These are phyloP conservation scores for Aspergillus jensenii DNA, from an alignment of 2,329 filamentous ascomycete genomes.

Conservation along the genomic window DNA sequence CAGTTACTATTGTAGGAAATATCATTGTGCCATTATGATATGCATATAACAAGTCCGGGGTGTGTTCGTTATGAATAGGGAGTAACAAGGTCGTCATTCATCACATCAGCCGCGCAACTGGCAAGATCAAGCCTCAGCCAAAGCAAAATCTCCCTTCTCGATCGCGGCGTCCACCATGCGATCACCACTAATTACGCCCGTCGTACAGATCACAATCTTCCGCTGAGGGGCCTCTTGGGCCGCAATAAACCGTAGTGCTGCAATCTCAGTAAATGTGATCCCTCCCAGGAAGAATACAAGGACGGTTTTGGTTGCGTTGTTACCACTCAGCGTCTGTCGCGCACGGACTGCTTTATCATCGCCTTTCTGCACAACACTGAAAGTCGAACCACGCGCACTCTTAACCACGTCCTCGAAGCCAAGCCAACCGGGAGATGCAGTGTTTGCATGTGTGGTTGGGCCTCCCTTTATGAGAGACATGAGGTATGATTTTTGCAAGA, in stretches of 20 bases:
- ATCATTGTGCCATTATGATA: neutral
- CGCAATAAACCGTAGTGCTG: slow-evolving; percentile 86
- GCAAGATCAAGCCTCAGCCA: slow-evolving; percentile 21
- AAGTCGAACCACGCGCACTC: slow-evolving; percentile 81
- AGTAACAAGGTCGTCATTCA: neutral
- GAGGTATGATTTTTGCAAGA: slow-evolving; percentile 87
- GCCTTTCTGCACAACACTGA: slow-evolving; percentile 88
- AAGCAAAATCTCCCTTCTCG: slow-evolving; percentile 65
- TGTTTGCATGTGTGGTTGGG: slow-evolving; percentile 51
- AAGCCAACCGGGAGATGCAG: slow-evolving; percentile 77
- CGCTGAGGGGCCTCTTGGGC: slow-evolving; percentile 77
- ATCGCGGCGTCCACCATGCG: slow-evolving; percentile 83
- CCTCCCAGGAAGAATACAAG: slow-evolving; percentile 98
- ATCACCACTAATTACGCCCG: slow-evolving; percentile 85
- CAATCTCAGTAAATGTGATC: slow-evolving; percentile 93
- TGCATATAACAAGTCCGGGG: neutral
- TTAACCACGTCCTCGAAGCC: slow-evolving; percentile 92
- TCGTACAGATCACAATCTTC: slow-evolving; percentile 89
- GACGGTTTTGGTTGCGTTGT: slow-evolving; percentile 74
- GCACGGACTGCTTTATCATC: slow-evolving; percentile 92
- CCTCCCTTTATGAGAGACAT: slow-evolving; percentile 67
- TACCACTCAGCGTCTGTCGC: slow-evolving; percentile 75
- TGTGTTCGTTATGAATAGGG: neutral
- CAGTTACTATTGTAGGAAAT: neutral
- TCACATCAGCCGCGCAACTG: neutral